These are phyloP conservation scores for Cyberlindnera subsufficiens DNA, from an alignment of 805 yeast species.

Conservation along the genomic window DNA sequence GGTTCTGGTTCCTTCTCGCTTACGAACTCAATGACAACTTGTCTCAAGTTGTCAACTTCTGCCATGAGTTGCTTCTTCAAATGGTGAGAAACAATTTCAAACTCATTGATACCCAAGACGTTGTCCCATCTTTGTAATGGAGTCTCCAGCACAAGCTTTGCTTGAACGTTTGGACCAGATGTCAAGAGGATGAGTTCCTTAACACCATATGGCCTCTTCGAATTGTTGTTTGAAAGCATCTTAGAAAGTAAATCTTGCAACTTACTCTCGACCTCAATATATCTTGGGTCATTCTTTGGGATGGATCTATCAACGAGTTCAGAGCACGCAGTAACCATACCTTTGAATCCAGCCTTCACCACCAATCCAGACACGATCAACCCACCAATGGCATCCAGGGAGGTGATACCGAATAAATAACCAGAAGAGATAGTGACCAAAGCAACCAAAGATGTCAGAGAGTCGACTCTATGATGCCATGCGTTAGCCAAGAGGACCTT, in stretches of 20 bases:
- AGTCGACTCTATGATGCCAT: slow-evolving; percentile 97
- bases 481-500: slow-evolving; percentile 94
- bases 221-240: slow-evolving; percentile 35
- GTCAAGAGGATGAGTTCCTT: slow-evolving; percentile 42
- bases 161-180: slow-evolving; percentile 51
- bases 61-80: slow-evolving; percentile 28
- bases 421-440: slow-evolving; percentile 84
- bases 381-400: slow-evolving; percentile 94
- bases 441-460: slow-evolving; percentile 88
- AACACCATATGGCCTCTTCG: slow-evolving; percentile 32
- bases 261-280: slow-evolving; percentile 33
- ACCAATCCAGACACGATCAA: slow-evolving; percentile 76
- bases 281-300: slow-evolving; percentile 43
- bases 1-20: slow-evolving; percentile 26
- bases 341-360: slow-evolving; percentile 77
- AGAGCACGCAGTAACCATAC: slow-evolving; percentile 60
- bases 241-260: slow-evolving; percentile 29
- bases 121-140: slow-evolving; percentile 43
- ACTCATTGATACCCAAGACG: slow-evolving; percentile 33
- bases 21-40: slow-evolving; percentile 35
- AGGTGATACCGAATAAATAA: slow-evolving; percentile 65
- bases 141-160: slow-evolving; percentile 28
- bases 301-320: slow-evolving; percentile 78
- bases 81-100: slow-evolving; percentile 35
- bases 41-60: slow-evolving; percentile 38